Evolutionary conservation across 2,329 filamentous ascomycete species (phyloP).

Genomic region (Pseudogymnoascus sp.): DNA sequence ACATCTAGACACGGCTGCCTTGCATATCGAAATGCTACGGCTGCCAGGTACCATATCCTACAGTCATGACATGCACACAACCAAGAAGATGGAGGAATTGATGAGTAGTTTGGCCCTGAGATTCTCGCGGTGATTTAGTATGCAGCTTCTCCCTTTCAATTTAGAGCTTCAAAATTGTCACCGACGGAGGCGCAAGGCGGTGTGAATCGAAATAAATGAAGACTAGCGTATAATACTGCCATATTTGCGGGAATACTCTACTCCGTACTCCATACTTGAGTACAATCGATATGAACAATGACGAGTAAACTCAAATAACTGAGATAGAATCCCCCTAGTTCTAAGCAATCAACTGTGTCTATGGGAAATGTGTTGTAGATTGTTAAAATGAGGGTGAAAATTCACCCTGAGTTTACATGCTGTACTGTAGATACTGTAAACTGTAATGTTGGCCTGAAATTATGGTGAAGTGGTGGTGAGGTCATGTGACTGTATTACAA

Average conservation of each 20-base stretch:
- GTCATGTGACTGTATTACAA: too few relatives aligned
- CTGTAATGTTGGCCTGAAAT: too few relatives aligned
- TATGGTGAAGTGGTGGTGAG: too few relatives aligned
- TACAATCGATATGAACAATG: not conserved
- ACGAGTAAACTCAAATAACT: not conserved
- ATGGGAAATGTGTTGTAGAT: not conserved
- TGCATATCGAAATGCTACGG: constrained; percentile 9
- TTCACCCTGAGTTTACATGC: not conserved
- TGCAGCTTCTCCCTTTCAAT: not conserved
- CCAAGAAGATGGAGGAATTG: not conserved
- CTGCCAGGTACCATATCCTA: constrained; percentile 9
- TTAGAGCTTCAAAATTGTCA: constrained; percentile 2
- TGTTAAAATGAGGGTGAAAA: not conserved
- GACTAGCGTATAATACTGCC: constrained; percentile 2
- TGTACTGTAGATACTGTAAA: not conserved
- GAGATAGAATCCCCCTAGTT: not conserved
- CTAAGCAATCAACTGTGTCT: not conserved
- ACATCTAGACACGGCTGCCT: constrained; percentile 5
- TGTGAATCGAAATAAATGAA: not conserved
- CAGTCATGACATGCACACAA: constrained; percentile 6
- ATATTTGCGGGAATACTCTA: not conserved
- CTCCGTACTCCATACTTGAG: not conserved
- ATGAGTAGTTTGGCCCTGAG: not conserved
- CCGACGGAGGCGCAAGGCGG: not conserved
- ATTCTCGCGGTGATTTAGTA: not conserved